phyloP scores from a whole-genome alignment of 768 basidiomycete species.

The Asterophora lycoperdoides region DNA sequence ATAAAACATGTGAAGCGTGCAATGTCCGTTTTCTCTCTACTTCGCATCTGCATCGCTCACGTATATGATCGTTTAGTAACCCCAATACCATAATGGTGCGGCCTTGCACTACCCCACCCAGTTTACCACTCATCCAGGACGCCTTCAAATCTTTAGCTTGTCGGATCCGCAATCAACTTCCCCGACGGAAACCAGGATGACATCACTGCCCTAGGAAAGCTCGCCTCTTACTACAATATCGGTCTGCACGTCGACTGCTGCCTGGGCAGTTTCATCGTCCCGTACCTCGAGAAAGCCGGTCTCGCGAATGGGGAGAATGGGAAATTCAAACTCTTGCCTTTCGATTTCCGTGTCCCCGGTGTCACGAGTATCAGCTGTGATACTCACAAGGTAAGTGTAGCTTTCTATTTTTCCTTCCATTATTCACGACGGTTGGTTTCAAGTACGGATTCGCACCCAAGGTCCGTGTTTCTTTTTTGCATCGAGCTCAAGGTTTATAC shows the following conservation, averaged over 20 bases:
- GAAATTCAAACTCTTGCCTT: conserved; percentile 57
- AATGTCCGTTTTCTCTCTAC: conserved; percentile 54
- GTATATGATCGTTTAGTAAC: conserved; percentile 49
- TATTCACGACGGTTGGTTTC: conserved; percentile 10
- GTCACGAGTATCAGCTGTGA: conserved; percentile 96
- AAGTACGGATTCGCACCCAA: conserved; percentile 95
- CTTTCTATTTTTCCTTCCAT: not conserved
- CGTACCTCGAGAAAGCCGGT: conserved; percentile 81
- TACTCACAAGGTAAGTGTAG: conserved; percentile 72
- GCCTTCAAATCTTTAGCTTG: conserved; percentile 44
- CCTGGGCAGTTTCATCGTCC: conserved; percentile 89
- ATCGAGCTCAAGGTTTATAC: not conserved
- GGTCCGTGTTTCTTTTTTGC: conserved; percentile 34
- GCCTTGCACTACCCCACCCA: not conserved
- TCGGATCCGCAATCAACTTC: conserved; percentile 84
- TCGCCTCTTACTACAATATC: conserved; percentile 72
- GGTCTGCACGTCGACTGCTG: conserved; percentile 96
- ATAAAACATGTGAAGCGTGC: conserved; percentile 76
- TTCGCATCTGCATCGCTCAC: not conserved
- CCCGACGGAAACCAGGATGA: conserved; percentile 86
- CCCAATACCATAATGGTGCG: conserved; percentile 81
- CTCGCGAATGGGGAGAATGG: conserved; percentile 55
- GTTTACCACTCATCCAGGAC: not conserved
- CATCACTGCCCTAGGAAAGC: conserved; percentile 68
- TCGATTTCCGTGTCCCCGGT: conserved; percentile 88